Base-by-base conservation (phyloP, 2,329 filamentous ascomycete species). In the Mycocentrospora acerina region DNA sequence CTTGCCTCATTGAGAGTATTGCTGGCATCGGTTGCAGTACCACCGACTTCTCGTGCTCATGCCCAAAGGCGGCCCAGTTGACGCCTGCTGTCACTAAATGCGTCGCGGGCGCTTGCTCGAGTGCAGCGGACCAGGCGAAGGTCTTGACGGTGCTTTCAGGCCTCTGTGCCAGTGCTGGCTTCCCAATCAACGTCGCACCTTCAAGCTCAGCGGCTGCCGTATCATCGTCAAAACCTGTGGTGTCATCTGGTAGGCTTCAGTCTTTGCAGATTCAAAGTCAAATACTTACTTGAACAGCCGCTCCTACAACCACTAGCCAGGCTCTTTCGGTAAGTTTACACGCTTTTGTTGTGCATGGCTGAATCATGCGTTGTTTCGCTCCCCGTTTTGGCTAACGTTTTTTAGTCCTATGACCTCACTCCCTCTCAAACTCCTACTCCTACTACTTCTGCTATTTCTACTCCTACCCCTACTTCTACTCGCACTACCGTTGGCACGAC, bases 41-140 rank as follows among this genome's bases (percentile, higher is more conserved):
- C 32, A 67, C 62, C 35, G 71, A 76, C 58, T 74, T 73, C 45
- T 62, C 63, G 18, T 76, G 73, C 59, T 70, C 74, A 47, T 75
- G 73, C 61, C 50, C 61, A 42, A 69, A 71, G 53, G 55, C 71
- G 24, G 47, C 56, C n/a, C 12, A 50, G 16, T 59, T 75, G 13
- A 60, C 70, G 9, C 45, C 48, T 28, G 37, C 53, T 24, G 55
- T 75, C 40, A 68, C 66, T 22, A 71, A 71, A 13, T 75, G 72
- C 41, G 69, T 75, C 16, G 36, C 69, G 55, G 46, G 57, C 28
- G 57, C 62, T 14, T 76, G 72, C 55, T 40, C 51, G 11, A 31
- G 35, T 24, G 9, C 51, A 5, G 40, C 55, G 2, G 70, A 72
- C 37, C 70, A 71, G 42, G 48, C 22, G 27, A 59, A 57, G 44